Conservation (phyloP, 2,329 filamentous ascomycete species). For the Elsinoe perseae region DNA sequence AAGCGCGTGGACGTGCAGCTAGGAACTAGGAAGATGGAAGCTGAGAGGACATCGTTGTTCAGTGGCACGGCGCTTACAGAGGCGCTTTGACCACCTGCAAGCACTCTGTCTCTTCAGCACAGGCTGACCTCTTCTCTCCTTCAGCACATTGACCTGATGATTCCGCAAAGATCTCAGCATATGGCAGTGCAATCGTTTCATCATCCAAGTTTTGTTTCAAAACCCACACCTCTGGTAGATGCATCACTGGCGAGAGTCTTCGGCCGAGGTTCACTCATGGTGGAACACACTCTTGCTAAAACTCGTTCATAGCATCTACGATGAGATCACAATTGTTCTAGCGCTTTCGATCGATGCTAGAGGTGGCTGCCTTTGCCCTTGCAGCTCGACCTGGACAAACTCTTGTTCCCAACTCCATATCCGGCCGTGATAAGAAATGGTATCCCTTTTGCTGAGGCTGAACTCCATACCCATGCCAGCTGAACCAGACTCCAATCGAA, state of each 20-base stretch:
- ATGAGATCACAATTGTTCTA: background rate
- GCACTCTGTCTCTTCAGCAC: background rate
- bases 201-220: background rate
- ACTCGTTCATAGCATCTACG: background rate
- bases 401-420: background rate
- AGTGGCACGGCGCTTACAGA: conserved; percentile 14
- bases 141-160: background rate
- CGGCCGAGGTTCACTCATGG: background rate
- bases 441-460: conserved; percentile 3
- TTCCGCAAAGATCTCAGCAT: background rate
- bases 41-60: conserved; percentile 9
- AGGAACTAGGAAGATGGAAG: background rate
- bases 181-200: conserved; percentile 1
- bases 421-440: background rate
- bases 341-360: background rate
- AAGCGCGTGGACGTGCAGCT: conserved; percentile 12
- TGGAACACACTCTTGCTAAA: background rate
- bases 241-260: too few species aligned
- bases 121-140: background rate
- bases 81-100: conserved; percentile 7
- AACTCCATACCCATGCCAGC: conserved; percentile 13
- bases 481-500: conserved; percentile 10
- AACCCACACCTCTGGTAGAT: too few species aligned
- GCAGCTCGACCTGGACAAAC: background rate
- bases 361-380: background rate